Conservation (phyloP, 768 basidiomycete species). For the Leucogyrophana mollusca region DNA sequence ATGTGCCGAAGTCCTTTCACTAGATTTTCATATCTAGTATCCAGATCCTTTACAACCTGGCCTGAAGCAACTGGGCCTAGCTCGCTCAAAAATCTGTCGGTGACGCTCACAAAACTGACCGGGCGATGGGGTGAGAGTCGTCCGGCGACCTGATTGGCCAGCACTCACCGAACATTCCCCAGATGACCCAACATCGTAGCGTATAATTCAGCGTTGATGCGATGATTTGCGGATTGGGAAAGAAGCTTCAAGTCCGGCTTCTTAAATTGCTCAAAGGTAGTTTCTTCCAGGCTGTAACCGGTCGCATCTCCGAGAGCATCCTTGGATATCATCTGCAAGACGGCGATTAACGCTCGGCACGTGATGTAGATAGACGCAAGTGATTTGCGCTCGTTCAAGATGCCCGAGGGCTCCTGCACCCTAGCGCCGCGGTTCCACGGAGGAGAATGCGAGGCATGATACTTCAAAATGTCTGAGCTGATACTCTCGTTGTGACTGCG, state of each 20-base stretch:
- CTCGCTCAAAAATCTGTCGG: conserved; percentile 84
- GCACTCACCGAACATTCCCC: conserved; percentile 70
- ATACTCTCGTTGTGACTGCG: conserved; percentile 69
- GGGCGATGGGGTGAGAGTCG: background rate
- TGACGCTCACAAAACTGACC: conserved; percentile 83
- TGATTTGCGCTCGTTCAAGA: conserved; percentile 72
- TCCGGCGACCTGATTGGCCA: background rate
- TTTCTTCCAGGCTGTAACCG: conserved; percentile 82
- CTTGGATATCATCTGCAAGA: conserved; percentile 69
- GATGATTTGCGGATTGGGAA: conserved; percentile 70
- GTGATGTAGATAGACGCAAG: conserved; percentile 87
- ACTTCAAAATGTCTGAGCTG: conserved; percentile 44
- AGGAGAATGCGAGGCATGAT: conserved; percentile 41
- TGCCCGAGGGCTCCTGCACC: conserved; percentile 44
- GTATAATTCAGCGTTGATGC: conserved; percentile 79
- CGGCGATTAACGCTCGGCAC: conserved; percentile 80
- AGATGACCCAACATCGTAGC: conserved; percentile 83
- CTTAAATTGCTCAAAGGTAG: conserved; percentile 83
- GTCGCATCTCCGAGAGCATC: conserved; percentile 76
- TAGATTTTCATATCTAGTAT: conserved; percentile 81
- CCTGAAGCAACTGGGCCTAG: conserved; percentile 71
- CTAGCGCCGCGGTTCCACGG: conserved; percentile 29
- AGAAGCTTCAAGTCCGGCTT: conserved; percentile 67
- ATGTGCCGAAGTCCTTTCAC: conserved; percentile 80
- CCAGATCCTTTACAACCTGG: conserved; percentile 76